Evolutionary conservation across 1,284 basidiomycete species (phyloP), one percentile per base, ranked within the genome.

Genomic region (Hemileia vastatrix): DNA sequence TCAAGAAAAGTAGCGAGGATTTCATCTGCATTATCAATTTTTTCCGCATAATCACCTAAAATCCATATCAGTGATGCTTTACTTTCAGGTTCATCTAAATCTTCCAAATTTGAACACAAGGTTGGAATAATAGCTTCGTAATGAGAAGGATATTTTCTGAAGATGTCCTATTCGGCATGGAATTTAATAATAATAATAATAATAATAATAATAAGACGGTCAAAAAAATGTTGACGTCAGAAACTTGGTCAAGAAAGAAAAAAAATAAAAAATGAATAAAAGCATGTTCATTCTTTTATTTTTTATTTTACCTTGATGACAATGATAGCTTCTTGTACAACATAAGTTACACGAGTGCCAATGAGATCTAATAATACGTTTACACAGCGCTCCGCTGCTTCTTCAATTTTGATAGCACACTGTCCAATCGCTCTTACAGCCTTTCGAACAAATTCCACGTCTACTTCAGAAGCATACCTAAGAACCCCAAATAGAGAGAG

Each of bases 11-110:
- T 91, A 67, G 95, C 92, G 71, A 99, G 80, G 54, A 98, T 81
- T 70, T 98, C 93, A 72, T 96, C 92, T 6, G 87, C 88, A 71
- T 97, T 96, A 64, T 96, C 90, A 66, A 99, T 98, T 69, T 86
- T 83, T 74, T 98, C 86, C 2, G 94, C 90, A 72, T 93, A 98
- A 77, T 99, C 91, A 0, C 95, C 95, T 56, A 98, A 81, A 70
- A 98, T 93, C 95, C 95, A 99, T 57, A 99, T 85, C 83, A 98
- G 90, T 1, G 93, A 87, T 0, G 93, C 88, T 71, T 96, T 96
- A 2, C 92, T 87, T 76, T 98, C 94, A 0, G 94, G 88, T 76
- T 98, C 95, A 70, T 98, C 94, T 47, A 98, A 78, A 21, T 83
- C 81, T 71, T 97, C 94, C 43, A 98, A 81, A 75, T 96, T 86